Conservation (phyloP, 2,329 filamentous ascomycete species). For the Hypocreales sp. region DNA sequence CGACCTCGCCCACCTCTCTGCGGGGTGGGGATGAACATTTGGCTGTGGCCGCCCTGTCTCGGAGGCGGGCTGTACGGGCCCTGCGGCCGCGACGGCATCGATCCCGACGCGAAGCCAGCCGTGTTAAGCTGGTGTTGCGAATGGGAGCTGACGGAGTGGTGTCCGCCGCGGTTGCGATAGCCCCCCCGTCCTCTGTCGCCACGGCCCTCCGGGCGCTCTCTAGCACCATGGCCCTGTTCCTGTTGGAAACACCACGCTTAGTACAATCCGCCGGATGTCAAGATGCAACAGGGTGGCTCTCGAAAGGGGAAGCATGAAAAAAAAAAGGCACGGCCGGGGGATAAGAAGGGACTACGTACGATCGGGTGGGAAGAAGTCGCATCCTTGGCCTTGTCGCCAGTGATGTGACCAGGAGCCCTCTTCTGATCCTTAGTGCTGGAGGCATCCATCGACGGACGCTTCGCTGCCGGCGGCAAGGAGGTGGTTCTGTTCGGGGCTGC, state of each 20-base stretch:
- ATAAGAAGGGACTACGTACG: conserved; percentile 19
- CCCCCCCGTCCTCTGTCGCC: conserved; percentile 26
- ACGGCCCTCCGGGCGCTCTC: conserved; percentile 21
- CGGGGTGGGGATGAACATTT: conserved; percentile 15
- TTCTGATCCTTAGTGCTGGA: conserved; percentile 26
- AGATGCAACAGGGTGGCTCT: no score
- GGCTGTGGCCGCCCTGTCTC: conserved; percentile 22
- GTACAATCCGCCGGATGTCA: no score
- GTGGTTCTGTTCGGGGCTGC: conserved; percentile 18
- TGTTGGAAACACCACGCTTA: no score
- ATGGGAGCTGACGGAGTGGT: conserved; percentile 20
- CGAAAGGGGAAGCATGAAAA: no score
- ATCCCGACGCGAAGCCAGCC: conserved; percentile 16
- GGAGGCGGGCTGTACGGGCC: conserved; percentile 28
- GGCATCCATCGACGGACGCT: conserved; percentile 28
- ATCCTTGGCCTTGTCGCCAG: conserved; percentile 26
- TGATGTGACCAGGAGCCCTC: conserved; percentile 21
- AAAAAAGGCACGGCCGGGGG: no score
- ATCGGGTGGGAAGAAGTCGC: conserved; percentile 13
- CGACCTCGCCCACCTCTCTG: conserved; percentile 20
- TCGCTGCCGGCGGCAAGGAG: conserved; percentile 21
- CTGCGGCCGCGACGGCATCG: conserved; percentile 16
- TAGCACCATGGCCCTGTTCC: conserved; percentile 13
- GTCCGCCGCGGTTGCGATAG: conserved; percentile 29
- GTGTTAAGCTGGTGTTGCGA: conserved; percentile 16